Evolutionary conservation across 2,329 filamentous ascomycete species (phyloP).

Genomic region (Neurospora sp.): DNA sequence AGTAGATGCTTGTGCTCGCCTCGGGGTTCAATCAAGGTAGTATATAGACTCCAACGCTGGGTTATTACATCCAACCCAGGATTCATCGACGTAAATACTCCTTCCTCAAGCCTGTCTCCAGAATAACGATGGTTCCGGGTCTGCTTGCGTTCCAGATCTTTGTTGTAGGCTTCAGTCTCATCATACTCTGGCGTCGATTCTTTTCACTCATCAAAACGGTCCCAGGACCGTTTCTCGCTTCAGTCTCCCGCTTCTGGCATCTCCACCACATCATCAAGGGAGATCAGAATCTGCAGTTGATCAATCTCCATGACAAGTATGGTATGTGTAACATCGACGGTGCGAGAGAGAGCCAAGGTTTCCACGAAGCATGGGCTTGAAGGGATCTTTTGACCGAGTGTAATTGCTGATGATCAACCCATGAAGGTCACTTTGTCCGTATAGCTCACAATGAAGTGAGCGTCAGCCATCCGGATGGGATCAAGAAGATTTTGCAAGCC

Average conservation of each 20-base stretch:
- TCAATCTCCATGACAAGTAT: conserved; percentile 27
- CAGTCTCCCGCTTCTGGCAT: conserved; percentile 29
- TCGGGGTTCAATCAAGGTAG: background rate
- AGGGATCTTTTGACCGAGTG: background rate
- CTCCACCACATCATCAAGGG: conserved; percentile 27
- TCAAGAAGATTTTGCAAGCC: conserved; percentile 26
- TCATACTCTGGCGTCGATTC: conserved; percentile 18
- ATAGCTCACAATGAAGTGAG: conserved; percentile 31
- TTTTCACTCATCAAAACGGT: conserved; percentile 22
- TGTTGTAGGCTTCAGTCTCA: background rate
- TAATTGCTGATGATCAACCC: background rate
- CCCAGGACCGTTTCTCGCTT: conserved; percentile 29
- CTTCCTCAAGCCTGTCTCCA: background rate
- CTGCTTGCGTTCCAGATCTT: background rate
- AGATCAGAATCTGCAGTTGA: conserved; percentile 26
- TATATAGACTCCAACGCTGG: background rate
- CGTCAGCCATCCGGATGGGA: conserved; percentile 30
- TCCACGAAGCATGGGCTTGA: background rate
- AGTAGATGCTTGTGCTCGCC: background rate
- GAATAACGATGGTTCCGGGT: background rate
- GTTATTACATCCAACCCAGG: too few species aligned
- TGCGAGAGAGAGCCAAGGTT: background rate
- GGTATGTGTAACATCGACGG: background rate
- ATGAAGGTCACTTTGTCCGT: conserved; percentile 28
- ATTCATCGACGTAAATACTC: background rate